Conservation (phyloP, 2,329 filamentous ascomycete genomes). For the Dactylellina sp. region DNA sequence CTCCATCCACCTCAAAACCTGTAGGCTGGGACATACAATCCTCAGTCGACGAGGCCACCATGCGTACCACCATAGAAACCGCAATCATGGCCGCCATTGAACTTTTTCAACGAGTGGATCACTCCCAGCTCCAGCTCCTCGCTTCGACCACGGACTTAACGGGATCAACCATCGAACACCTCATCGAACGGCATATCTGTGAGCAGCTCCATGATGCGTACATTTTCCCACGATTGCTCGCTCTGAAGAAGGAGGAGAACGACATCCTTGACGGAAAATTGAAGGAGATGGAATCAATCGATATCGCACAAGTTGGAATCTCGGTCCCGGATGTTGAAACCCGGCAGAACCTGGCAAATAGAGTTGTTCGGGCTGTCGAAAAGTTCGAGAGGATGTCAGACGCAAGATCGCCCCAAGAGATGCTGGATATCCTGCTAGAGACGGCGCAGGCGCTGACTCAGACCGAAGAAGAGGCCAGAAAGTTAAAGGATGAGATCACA, state of each 20-base stretch:
- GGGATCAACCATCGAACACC: constrained; percentile 86
- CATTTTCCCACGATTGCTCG: constrained; percentile 83
- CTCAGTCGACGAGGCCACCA: constrained; percentile 79
- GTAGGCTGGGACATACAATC: constrained; percentile 43
- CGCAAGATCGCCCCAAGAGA: constrained; percentile 84
- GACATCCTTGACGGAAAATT: constrained; percentile 89
- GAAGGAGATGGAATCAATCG: constrained; percentile 90
- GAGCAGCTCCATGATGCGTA: constrained; percentile 89
- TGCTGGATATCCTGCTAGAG: constrained; percentile 82
- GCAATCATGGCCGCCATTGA: constrained; percentile 94
- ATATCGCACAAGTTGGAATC: constrained; percentile 94
- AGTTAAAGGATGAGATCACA: constrained; percentile 65
- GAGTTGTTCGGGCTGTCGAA: constrained; percentile 82
- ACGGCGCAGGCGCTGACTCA: constrained; percentile 87
- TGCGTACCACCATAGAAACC: constrained; percentile 88
- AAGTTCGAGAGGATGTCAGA: constrained; percentile 87
- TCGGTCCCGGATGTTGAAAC: constrained; percentile 78
- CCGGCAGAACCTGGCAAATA: constrained; percentile 82
- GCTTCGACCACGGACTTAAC: constrained; percentile 94
- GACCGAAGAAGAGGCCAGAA: constrained; percentile 64
- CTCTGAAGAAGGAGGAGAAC: constrained; percentile 83
- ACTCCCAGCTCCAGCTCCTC: constrained; percentile 89
- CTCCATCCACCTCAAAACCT: constrained; percentile 66
- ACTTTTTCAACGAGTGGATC: constrained; percentile 93
- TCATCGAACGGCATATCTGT: constrained; percentile 93